phyloP scores from a whole-genome alignment of 164 flowering plant genomes.

The Tinospora cordifolia region DNA sequence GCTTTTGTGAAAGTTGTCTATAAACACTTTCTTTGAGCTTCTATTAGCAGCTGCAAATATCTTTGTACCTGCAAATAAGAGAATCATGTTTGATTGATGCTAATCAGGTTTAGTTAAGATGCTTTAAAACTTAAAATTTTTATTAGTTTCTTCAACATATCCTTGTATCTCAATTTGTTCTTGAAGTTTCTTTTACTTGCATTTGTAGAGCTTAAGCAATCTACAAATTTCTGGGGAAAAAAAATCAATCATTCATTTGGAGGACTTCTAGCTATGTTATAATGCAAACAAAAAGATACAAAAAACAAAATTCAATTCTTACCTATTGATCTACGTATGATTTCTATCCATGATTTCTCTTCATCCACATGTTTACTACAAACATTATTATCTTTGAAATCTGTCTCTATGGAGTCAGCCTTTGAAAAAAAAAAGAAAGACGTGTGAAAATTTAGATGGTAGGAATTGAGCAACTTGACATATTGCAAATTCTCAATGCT shows the following conservation, averaged over 20 bases:
- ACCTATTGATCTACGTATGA: slow-evolving; percentile 42
- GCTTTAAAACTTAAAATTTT: neutral
- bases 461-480: slow-evolving; percentile 1
- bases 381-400: slow-evolving; percentile 30
- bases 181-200: too few relatives aligned
- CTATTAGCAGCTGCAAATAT: slow-evolving; percentile 87
- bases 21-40: slow-evolving; percentile 88
- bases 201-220: slow-evolving; percentile 63
- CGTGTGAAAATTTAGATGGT: slow-evolving; percentile 9
- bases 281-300: too few relatives aligned
- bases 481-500: neutral
- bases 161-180: too few relatives aligned
- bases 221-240: slow-evolving; percentile 44
- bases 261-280: too few relatives aligned
- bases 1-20: slow-evolving; percentile 77
- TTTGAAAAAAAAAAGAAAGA: too few relatives aligned
- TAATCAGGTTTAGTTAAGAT: neutral
- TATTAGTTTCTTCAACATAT: slow-evolving; percentile 1
- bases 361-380: slow-evolving; percentile 18
- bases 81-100: slow-evolving; percentile 10
- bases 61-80: too few relatives aligned
- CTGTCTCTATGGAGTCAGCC: slow-evolving; percentile 26
- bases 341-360: slow-evolving; percentile 27
- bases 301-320: slow-evolving; percentile 19
- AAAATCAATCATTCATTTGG: too few relatives aligned